Evolutionary conservation across 2,329 filamentous ascomycete genomes (phyloP), one percentile per base, ranked within the genome.

Genomic region (Fusarium mangiferae): DNA sequence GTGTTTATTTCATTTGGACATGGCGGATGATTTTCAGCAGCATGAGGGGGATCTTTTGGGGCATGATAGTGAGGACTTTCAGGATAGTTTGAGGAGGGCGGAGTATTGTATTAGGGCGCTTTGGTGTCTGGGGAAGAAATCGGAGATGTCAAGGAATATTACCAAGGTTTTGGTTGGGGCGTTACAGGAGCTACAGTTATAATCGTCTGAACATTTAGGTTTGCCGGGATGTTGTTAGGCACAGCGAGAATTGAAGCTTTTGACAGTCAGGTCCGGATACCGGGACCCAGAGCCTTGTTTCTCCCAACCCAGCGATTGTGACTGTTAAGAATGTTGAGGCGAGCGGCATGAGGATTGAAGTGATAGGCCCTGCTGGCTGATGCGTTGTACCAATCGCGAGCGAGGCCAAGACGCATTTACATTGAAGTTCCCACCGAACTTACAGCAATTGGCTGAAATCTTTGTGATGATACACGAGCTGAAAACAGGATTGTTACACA

Each of bases 81-180:
- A 58, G 33, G 41, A 58, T 38, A 58, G 55, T 5, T 20, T 58
- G 24, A 48, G 55, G 10, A 10, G 55, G 24, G 41, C 55, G 0
- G 55, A 58, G 15, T 58, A 49, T 30, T 58, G 55, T 49, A 58
- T 58, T 15, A 35, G 55, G 0, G 55, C 55, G 8, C 55, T 58
- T 28, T 58, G 55, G 55, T 58, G 55, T n/a, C 41, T 58, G 1
- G 55, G 55, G 3, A 58, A 58, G 15, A 58, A 58, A 5, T 58
- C 55, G 12, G 55, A 58, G 41, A 58, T 58, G 55, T 58, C 55
- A 20, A 58, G 41, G 11, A 58, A 58, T 28, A 58, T 58, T 11
- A 58, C 55, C 0, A 58, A 58, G 17, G 55, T 58, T 3, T 3
- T 58, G 4, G 20, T 49, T 1, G 33, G 55, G 15, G 55, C 41